Evolutionary conservation across 2,329 filamentous ascomycete species (phyloP).

Genomic region (Phaeosphaeriaceae sp.): DNA sequence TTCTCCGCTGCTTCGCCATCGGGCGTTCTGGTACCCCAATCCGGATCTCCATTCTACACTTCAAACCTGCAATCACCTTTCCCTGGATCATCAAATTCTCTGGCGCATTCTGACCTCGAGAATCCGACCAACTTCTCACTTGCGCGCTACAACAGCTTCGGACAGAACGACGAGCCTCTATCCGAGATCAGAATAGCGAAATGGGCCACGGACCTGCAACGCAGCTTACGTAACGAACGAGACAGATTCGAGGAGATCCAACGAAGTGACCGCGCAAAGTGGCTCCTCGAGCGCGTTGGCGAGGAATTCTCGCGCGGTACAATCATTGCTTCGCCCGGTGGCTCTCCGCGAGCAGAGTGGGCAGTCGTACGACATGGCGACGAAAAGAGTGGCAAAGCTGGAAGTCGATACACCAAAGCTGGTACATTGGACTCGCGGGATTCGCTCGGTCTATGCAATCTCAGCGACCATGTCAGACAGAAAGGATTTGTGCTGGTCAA

Average conservation of each 20-base stretch:
- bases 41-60: slow-evolving; percentile 43
- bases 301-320: slow-evolving; percentile 62
- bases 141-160: slow-evolving; percentile 60
- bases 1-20: slow-evolving; percentile 48
- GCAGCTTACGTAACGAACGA: slow-evolving; percentile 77
- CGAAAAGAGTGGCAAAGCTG: slow-evolving; percentile 35
- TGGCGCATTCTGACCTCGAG: slow-evolving; percentile 38
- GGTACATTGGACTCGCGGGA: slow-evolving; percentile 67
- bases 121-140: slow-evolving; percentile 46
- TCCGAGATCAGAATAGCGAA: slow-evolving; percentile 77
- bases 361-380: slow-evolving; percentile 39
- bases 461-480: slow-evolving; percentile 71
- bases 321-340: slow-evolving; percentile 35
- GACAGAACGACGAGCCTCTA: slow-evolving; percentile 65
- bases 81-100: slow-evolving; percentile 42
- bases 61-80: slow-evolving; percentile 46
- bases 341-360: slow-evolving; percentile 42
- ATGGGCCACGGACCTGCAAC: slow-evolving; percentile 84
- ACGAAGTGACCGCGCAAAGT: slow-evolving; percentile 69
- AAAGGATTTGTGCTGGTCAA: slow-evolving; percentile 75
- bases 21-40: slow-evolving; percentile 48
- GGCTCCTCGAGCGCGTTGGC: slow-evolving; percentile 74
- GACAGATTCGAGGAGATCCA: slow-evolving; percentile 70
- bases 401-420: slow-evolving; percentile 30
- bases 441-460: slow-evolving; percentile 78